Base-by-base conservation (phyloP, 1,139 yeast species). In the Debaryomycetaceae sp. region DNA sequence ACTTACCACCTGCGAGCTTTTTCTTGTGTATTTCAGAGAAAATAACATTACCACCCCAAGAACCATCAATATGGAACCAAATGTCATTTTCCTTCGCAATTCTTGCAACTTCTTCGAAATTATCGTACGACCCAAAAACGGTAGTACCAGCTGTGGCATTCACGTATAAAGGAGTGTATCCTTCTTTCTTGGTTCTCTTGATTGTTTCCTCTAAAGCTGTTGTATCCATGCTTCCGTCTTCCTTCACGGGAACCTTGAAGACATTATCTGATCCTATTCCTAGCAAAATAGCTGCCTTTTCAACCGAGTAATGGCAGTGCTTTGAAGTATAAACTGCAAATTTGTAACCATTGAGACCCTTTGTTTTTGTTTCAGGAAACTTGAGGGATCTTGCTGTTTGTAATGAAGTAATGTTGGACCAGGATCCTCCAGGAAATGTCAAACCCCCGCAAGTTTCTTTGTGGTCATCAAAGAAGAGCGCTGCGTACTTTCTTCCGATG, bases 101-200 rank as follows among this genome's bases (percentile, higher is more conserved):
- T 6, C 50, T 57, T 1, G 81, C 61, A 33, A 87, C 79, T 31
- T 72, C 75, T 22, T 55, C 69, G 50, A 87, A 74, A 22, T 83
- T 81, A 53, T 87, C 96, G 59, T 75, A 87, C 2, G 94, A 83
- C 0, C 96, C 96, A 50, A 81, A 84, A 1, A 87, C 96, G 0
- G 96, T 87, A 4, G 95, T 86, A 2, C 96, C 96, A 0, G 95
- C 95, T 5, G 96, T 87, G 11, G 87, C 87, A 56, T 84, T 86
- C 42, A 87, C 68, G 55, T 84, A 86, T 22, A 87, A 64, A 1
- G 95, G 96, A 1, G 85, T 81, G 53, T 53, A 77, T 0, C 95
- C 95, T 6, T 73, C 61, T 0, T 42, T 39, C 8, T 62, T 60
- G 7, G 86, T 67, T 34, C 63, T 50, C 16, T 52, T 52, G 32